Evolutionary conservation across 1,284 basidiomycete genomes (phyloP), one percentile per base, ranked within the genome.

Genomic region (Chondrostereum purpureum): DNA sequence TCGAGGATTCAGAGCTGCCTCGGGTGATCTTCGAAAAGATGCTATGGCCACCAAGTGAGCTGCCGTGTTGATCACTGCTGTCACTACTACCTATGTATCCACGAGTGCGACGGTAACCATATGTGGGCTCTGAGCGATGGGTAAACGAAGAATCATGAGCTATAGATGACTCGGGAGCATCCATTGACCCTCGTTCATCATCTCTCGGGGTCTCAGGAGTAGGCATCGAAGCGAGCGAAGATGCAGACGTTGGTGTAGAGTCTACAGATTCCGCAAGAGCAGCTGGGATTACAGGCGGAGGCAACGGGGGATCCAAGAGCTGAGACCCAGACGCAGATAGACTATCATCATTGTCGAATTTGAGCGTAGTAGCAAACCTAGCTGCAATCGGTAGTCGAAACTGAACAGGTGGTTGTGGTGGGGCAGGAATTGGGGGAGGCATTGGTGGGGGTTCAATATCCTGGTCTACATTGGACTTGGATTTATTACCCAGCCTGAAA

Each of bases 401-500:
- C 17, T n/a, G 17, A 41, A 21, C n/a, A 10, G 18, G 12, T 16
- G 36, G 36, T 40, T 11, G 18, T 23, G 39, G 39, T 3, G 22
- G n/a, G 3, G 22, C 11, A 12, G 17, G 3, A n/a, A 12, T 3
- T 3, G 13, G 37, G 27, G 27, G 27, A 8, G 27, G 27, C 27
- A 31, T 31, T 31, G 27, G 27, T n/a, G 27, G 27, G 8, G 8
- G 8, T 11, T 13, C 10, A n/a, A 8, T 13, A 13, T 4, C 5
- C 11, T 23, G 3, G 5, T 41, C 39, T 24, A 41, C 16, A 13
- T 41, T 21, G 13, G 39, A 2, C 22, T 24, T 41, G 5, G 39
- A 41, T 21, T 41, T 41, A 22, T 41, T 41, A n/a, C 39, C 39
- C 12, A 41, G 18, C 5, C 39, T 18, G 21, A 41, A 41, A 22